These are phyloP conservation scores for Cucurbita pepo DNA, from an alignment of 306 rosid genomes.

Conservation along the genomic window DNA sequence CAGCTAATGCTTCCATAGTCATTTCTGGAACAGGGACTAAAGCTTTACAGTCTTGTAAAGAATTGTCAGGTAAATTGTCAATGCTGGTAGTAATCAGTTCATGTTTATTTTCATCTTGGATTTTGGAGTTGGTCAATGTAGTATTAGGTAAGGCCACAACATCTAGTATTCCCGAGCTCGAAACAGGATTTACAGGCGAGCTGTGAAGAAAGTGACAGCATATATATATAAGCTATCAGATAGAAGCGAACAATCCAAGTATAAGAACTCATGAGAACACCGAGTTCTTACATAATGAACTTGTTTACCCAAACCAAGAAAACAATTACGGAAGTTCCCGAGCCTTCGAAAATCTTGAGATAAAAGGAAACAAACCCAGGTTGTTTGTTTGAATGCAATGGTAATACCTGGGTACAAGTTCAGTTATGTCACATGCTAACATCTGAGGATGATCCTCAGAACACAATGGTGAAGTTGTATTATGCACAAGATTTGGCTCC, in stretches of 20 bases:
- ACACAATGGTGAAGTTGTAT: slow-evolving; percentile 26
- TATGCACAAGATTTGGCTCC: slow-evolving; percentile 51
- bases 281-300: background rate
- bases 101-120: slow-evolving; percentile 30
- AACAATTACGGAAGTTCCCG: background rate
- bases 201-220: slow-evolving; percentile 22
- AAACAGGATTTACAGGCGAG: slow-evolving; percentile 31
- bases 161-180: slow-evolving; percentile 30
- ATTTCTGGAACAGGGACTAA: slow-evolving; percentile 40
- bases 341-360: background rate
- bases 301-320: background rate
- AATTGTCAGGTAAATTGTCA: slow-evolving; percentile 28
- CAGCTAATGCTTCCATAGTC: slow-evolving; percentile 41
- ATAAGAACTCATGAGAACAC: background rate
- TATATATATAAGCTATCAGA: background rate
- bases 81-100: slow-evolving; percentile 30
- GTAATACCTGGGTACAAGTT: slow-evolving; percentile 37
- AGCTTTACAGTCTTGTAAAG: slow-evolving; percentile 38
- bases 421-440: slow-evolving; percentile 20
- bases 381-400: background rate
- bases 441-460: slow-evolving; percentile 32
- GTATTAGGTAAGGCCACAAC: slow-evolving; percentile 17
- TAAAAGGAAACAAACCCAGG: background rate
- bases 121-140: slow-evolving; percentile 20
- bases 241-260: background rate